Evolutionary conservation across 192 early-diverging fungal genomes (phyloP).

Genomic region (Umbelopsis sp.): DNA sequence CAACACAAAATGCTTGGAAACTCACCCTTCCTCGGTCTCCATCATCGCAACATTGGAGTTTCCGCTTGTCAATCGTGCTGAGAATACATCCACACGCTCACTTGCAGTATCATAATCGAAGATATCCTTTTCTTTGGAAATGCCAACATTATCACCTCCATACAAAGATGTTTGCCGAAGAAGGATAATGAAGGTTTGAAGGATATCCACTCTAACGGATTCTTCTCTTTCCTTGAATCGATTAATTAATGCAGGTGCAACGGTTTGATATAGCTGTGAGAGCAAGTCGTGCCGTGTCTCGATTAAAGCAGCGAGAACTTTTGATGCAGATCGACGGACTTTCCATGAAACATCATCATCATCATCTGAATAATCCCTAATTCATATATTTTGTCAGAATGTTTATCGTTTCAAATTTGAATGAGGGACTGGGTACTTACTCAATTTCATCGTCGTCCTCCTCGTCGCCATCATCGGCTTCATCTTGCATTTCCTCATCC

Average conservation of each 20-base stretch:
- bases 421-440: constrained; percentile 33
- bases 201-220: constrained; percentile 77
- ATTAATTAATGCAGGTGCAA: constrained; percentile 72
- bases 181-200: constrained; percentile 70
- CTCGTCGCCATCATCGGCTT: constrained; percentile 63
- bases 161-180: constrained; percentile 60
- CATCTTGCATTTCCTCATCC: constrained; percentile 60
- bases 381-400: no score
- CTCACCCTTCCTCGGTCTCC: constrained; percentile 50
- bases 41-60: constrained; percentile 36
- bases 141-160: constrained; percentile 32
- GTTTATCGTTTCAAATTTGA: no score
- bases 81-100: constrained; percentile 27
- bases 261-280: constrained; percentile 58
- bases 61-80: not conserved
- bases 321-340: constrained; percentile 79
- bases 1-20: no score
- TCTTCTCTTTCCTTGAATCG: constrained; percentile 89
- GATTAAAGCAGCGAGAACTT: constrained; percentile 69
- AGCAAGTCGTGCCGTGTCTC: constrained; percentile 72
- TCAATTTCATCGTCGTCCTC: constrained; percentile 60
- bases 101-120: constrained; percentile 30
- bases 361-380: constrained; percentile 76
- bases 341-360: constrained; percentile 95
- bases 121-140: not conserved